Percentiles rank a stretch among this genome's conserved stretches.
Conservation (phyloP, 257 asterid genomes). For the Lavandula angustifolia region DNA sequence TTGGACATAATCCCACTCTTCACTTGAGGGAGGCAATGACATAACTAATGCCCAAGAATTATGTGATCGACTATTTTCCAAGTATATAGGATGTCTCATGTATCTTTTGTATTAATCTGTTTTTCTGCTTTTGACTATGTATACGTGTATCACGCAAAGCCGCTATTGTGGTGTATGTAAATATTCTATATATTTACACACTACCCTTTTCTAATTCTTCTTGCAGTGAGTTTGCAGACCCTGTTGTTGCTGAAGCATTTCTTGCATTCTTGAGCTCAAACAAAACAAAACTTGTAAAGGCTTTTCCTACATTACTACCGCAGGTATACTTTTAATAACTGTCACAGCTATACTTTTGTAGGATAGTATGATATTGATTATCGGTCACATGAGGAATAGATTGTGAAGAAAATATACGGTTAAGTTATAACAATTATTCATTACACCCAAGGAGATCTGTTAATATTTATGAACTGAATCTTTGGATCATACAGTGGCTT, state of each 20-base stretch:
- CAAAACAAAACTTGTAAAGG: slow-evolving; percentile 59
- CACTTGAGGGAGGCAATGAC: too few relatives aligned
- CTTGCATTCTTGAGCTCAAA: slow-evolving; percentile 74
- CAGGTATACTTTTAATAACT: slow-evolving; percentile 54
- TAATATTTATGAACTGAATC: slow-evolving; percentile 5
- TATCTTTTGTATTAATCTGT: too few relatives aligned
- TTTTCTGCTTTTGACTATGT: too few relatives aligned
- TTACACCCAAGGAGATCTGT: background rate
- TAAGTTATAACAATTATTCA: background rate
- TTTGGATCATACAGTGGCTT: slow-evolving; percentile 6
- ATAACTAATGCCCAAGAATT: too few relatives aligned
- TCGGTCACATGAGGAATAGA: background rate
- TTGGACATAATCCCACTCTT: too few relatives aligned
- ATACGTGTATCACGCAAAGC: too few relatives aligned
- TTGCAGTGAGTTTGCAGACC: slow-evolving; percentile 97
- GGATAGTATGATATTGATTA: slow-evolving; percentile 1
- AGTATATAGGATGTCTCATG: too few relatives aligned
- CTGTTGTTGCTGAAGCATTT: slow-evolving; percentile 87
- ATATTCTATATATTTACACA: too few relatives aligned
- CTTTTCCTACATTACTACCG: slow-evolving; percentile 81
- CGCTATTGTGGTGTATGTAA: too few relatives aligned
- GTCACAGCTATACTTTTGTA: slow-evolving; percentile 4
- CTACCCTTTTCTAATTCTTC: slow-evolving; percentile 33
- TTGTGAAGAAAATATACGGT: background rate
- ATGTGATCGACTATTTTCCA: too few relatives aligned